Base-by-base conservation (phyloP, 106 monocot genomes). In the Allium sativum region DNA sequence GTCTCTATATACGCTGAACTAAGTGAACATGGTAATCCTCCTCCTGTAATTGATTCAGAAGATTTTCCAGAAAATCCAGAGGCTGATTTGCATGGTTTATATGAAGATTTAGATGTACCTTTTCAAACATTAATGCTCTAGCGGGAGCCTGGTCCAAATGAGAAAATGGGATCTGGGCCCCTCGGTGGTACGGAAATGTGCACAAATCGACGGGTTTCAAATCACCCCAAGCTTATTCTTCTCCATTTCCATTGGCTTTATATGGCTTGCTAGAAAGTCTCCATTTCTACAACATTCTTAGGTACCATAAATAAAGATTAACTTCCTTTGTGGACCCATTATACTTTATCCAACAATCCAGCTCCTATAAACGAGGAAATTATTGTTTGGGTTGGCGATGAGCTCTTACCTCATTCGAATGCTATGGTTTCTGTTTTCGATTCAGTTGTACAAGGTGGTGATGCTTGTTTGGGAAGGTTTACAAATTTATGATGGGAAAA, bases 381-480 rank as follows among this genome's bases (percentile, higher is more conserved):
- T 22, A 87, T 96, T 76, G 91, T 80, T 70, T 96, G 96, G 96
- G 84, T 91, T 66, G 91, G 91, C 15, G 80, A 91, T 68, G 82
- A 84, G 54, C 72, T 96, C 57, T 52, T 91, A 56, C 87, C 90
- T 58, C 90, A 90, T 71, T 84, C 82, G 22, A 69, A 67, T 82
- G 91, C 91, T 46, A 90, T 87, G 96, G 96, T 96, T 74, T 90
- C 90, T 77, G 91, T 91, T 15, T 79, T 96, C 64, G 96, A 96
- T 77, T 96, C 96, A 62, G 91, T 91, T 68, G 96, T 96, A 76
- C 96, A 96, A 96, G 96, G 96, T 60, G 96, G 96, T 55, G 96
- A 96, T 78, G 87, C 87, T n/a, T 53, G 96, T 82, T 12, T 96
- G 96, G 96, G 96, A 96, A 67, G 96, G 96, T 43, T 79, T 96